Evolutionary conservation across 2,329 filamentous ascomycete species (phyloP), one percentile per base, ranked within the genome.

Genomic region (Cryphonectria parasitica): DNA sequence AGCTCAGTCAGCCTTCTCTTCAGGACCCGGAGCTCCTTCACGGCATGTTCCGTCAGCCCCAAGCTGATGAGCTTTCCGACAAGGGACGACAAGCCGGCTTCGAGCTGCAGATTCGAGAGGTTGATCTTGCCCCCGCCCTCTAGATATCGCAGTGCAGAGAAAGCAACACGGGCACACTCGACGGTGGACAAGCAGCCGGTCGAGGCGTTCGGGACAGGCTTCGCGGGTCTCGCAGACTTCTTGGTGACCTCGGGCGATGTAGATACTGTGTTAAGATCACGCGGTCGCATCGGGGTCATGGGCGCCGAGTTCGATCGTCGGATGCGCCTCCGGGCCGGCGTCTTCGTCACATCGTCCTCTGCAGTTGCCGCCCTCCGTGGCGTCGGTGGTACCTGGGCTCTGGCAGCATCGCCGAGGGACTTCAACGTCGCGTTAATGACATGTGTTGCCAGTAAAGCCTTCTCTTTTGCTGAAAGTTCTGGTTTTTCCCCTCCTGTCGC

Each of bases 401-500:
- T 94, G 28, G 89, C 84, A 0, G 89, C 89, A 69, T 92, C 89
- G n/a, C 86, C 85, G 3, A 95, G 84, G 13, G 87, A 85, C 76
- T 92, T 94, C 54, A 95, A 83, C 1, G 90, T 86, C 8, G 84
- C 83, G 77, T 95, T 95, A 75, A 94, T 88, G 49, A 93, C 84
- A 72, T 94, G 88, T 0, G 92, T 93, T 17, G 92, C 92, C 49
- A 95, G 81, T 61, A 88, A 83, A 66, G 89, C 89, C 78, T 86
- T 89, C 70, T 93, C 91, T 75, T 86, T 88, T 6, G 83, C 77
- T 5, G 85, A 81, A 41, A 91, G 78, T 63, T 81, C 80, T 66
- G 82, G 81, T 45, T 79, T 78, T 61, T 78, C 78, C 45, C 83
- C 74, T 72, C 79, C 74, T 75, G 76, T 73, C 71, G 70, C 67